A percentile compares a stretch with the other conserved stretches of the same genome.
Conservation (phyloP, 805 yeast species). For the Lachancea lanzarotensis region DNA sequence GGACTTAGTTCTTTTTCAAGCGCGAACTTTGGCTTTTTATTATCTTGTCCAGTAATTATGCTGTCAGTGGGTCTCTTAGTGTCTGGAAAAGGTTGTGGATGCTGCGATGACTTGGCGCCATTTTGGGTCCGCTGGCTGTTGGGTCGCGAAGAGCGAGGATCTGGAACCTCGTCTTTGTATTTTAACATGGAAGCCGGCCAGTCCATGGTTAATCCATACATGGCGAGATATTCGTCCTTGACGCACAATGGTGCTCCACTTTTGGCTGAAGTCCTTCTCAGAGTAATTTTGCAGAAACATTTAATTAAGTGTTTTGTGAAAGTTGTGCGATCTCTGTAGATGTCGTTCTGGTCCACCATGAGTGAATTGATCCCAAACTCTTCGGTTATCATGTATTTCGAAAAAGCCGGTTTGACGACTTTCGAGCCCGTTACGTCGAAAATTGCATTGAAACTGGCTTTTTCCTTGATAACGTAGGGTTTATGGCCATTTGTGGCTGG, state of each 20-base stretch:
- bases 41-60: conserved; percentile 10
- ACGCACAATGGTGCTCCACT: conserved; percentile 97
- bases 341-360: conserved; percentile 65
- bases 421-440: conserved; percentile 32
- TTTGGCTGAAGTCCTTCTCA: conserved; percentile 67
- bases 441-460: conserved; percentile 64
- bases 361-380: conserved; percentile 48
- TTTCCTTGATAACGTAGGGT: conserved; percentile 65
- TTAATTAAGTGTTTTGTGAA: conserved; percentile 88
- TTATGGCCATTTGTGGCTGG: conserved; percentile 14
- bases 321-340: conserved; percentile 74
- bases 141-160: neutral
- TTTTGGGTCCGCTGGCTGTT: neutral
- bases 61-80: neutral
- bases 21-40: conserved; percentile 9
- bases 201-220: conserved; percentile 30
- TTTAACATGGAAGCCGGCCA: conserved; percentile 31
- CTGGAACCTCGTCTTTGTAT: conserved; percentile 25
- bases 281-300: conserved; percentile 70
- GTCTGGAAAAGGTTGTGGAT: neutral
- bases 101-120: neutral
- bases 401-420: conserved; percentile 43
- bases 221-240: conserved; percentile 50
- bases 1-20: conserved; percentile 1
- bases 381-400: conserved; percentile 67